phyloP scores from a whole-genome alignment of 202 grass and related monocot genomes.

The Hordeum pubiflorum region DNA sequence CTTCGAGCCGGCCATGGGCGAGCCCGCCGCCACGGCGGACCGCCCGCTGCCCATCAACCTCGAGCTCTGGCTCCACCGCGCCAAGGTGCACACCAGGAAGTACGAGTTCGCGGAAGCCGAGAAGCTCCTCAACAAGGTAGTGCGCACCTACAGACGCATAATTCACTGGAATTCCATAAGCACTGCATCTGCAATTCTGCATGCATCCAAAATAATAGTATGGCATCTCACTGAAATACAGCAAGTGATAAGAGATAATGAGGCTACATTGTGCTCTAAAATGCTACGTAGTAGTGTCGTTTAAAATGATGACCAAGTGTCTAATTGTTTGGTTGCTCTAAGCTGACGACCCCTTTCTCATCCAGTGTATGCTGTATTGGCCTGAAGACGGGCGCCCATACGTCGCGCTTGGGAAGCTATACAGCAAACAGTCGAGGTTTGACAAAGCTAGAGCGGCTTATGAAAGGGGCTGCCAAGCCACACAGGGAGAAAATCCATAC shows the following conservation, averaged over 20 bases:
- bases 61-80: slow-evolving; percentile 80
- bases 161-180: not conserved
- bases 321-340: not conserved
- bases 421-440: slow-evolving; percentile 69
- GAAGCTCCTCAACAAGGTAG: slow-evolving; percentile 61
- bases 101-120: slow-evolving; percentile 79
- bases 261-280: not conserved
- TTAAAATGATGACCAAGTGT: not conserved
- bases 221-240: not conserved
- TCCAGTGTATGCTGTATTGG: slow-evolving; percentile 80
- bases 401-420: slow-evolving; percentile 81
- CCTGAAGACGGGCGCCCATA: slow-evolving; percentile 93
- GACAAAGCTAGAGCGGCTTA: slow-evolving; percentile 79
- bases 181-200: not conserved
- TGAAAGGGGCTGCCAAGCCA: slow-evolving; percentile 91
- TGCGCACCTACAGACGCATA: not conserved
- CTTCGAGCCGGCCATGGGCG: slow-evolving; percentile 56
- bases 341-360: slow-evolving; percentile 8
- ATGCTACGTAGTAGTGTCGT: not conserved
- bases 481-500: slow-evolving; percentile 90
- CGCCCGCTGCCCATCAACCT: slow-evolving; percentile 79
- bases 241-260: not conserved
- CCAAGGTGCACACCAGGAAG: slow-evolving; percentile 65
- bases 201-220: not conserved
- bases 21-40: slow-evolving; percentile 28